Evolutionary conservation across 2,329 filamentous ascomycete genomes (phyloP).

Genomic region (Paramyrothecium roridum): DNA sequence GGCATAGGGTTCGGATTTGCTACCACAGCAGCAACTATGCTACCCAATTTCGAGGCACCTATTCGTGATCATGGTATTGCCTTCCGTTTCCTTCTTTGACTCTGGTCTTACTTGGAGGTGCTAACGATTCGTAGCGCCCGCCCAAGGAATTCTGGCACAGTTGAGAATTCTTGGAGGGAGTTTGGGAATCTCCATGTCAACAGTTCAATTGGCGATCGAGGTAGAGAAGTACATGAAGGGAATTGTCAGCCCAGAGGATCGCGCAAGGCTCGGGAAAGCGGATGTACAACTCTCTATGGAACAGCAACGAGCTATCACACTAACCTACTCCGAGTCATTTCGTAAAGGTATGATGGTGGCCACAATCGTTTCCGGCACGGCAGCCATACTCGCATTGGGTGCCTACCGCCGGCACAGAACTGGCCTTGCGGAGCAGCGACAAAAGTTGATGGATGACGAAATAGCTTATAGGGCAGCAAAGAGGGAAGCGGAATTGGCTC

Average conservation of each 20-base stretch:
- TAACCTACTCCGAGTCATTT: conserved; percentile 42
- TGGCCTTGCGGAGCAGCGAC: conserved; percentile 14
- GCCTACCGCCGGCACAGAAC: conserved; percentile 29
- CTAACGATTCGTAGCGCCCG: conserved; percentile 35
- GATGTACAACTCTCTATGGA: conserved; percentile 16
- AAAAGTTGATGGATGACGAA: conserved; percentile 12
- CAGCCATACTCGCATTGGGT: conserved; percentile 34
- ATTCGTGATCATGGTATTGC: conserved; percentile 42
- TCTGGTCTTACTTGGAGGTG: conserved; percentile 3
- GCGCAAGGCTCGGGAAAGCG: conserved; percentile 19
- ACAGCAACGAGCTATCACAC: conserved; percentile 28
- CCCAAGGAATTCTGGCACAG: conserved; percentile 51
- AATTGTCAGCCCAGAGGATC: conserved; percentile 21
- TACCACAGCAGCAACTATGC: conserved; percentile 44
- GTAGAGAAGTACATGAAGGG: conserved; percentile 20
- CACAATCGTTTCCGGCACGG: conserved; percentile 35
- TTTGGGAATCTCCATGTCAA: conserved; percentile 50
- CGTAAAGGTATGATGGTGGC: conserved; percentile 44
- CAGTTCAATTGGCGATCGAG: conserved; percentile 38
- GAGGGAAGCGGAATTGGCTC: no score
- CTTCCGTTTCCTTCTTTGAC: neutral
- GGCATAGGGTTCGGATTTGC: conserved; percentile 51
- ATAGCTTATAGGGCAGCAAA: neutral
- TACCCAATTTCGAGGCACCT: conserved; percentile 38
- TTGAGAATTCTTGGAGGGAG: conserved; percentile 50